Evolutionary conservation across 768 basidiomycete genomes (phyloP).

Genomic region (Amanita polypyramis): DNA sequence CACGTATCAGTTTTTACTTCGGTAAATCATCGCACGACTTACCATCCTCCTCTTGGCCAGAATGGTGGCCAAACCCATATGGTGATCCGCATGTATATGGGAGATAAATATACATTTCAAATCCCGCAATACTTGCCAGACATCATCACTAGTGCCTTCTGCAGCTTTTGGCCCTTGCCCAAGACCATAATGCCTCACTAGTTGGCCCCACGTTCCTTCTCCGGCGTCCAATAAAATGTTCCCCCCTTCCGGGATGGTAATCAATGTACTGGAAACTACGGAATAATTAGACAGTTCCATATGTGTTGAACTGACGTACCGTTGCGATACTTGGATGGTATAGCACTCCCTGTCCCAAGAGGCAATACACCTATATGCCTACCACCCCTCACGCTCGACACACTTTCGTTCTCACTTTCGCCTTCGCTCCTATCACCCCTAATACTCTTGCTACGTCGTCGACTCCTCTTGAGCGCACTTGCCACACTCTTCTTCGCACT

Average conservation of each 20-base stretch:
- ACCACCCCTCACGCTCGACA: constrained; percentile 24
- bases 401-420: constrained; percentile 1
- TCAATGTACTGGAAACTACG: constrained; percentile 64
- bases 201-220: constrained; percentile 90
- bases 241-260: constrained; percentile 64
- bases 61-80: constrained; percentile 70
- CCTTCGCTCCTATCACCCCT: neutral
- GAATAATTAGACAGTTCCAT: neutral
- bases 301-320: constrained; percentile 31
- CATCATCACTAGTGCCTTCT: constrained; percentile 21
- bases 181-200: constrained; percentile 65
- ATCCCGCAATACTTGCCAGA: constrained; percentile 53
- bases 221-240: constrained; percentile 81
- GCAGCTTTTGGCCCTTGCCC: constrained; percentile 13
- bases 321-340: constrained; percentile 82
- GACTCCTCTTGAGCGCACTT: constrained; percentile 8
- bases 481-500: constrained; percentile 25
- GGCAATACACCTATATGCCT: constrained; percentile 62
- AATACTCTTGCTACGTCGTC: constrained; percentile 6
- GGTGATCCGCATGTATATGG: constrained; percentile 91
- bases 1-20: neutral
- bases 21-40: constrained; percentile 1
- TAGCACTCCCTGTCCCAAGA: constrained; percentile 82
- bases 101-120: constrained; percentile 78
- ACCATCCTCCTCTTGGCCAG: constrained; percentile 65